These are phyloP conservation scores for Earliella scabrosa DNA, from an alignment of 1,284 basidiomycete genomes.

Conservation along the genomic window DNA sequence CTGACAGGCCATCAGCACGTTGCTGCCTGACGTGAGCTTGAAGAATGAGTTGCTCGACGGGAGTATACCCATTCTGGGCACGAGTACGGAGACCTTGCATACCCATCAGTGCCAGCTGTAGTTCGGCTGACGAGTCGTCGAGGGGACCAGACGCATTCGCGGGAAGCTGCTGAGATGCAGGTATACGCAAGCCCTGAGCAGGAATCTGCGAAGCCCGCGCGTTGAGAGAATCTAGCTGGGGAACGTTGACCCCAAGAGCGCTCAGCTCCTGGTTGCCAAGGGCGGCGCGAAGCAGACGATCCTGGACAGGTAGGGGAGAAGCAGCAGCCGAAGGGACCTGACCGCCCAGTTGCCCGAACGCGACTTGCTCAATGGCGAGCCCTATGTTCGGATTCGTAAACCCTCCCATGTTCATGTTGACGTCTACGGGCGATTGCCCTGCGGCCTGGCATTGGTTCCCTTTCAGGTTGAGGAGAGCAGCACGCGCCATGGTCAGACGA, in stretches of 20 bases:
- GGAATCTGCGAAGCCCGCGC: conserved; percentile 13
- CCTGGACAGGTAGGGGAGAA: conserved; percentile 10
- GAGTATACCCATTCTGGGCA: conserved; percentile 59
- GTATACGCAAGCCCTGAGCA: conserved; percentile 11
- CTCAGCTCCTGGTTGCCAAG: conserved; percentile 3
- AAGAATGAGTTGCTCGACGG: conserved; percentile 68
- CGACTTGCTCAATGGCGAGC: conserved; percentile 13
- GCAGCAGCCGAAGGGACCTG: conserved; percentile 7
- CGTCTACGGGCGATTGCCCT: conserved; percentile 3
- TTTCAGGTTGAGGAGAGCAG: conserved; percentile 71
- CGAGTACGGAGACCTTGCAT: conserved; percentile 24
- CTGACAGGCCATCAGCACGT: conserved; percentile 30
- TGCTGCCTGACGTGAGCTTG: conserved; percentile 52
- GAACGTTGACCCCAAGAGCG: conserved; percentile 4
- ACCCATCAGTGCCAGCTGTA: conserved; percentile 22
- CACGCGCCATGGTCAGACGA: conserved; percentile 75
- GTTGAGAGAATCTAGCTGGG: conserved; percentile 15
- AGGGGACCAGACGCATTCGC: background rate
- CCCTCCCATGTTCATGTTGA: conserved; percentile 17
- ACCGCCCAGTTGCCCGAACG: conserved; percentile 11
- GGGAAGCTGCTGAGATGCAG: background rate
- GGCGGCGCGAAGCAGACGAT: background rate
- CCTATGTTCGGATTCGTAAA: conserved; percentile 14
- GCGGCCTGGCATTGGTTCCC: conserved; percentile 53
- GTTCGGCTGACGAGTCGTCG: conserved; percentile 14